Evolutionary conservation across 2,329 filamentous ascomycete genomes (phyloP), one percentile per base, ranked within the genome.

Genomic region (Sporothrix luriei): DNA sequence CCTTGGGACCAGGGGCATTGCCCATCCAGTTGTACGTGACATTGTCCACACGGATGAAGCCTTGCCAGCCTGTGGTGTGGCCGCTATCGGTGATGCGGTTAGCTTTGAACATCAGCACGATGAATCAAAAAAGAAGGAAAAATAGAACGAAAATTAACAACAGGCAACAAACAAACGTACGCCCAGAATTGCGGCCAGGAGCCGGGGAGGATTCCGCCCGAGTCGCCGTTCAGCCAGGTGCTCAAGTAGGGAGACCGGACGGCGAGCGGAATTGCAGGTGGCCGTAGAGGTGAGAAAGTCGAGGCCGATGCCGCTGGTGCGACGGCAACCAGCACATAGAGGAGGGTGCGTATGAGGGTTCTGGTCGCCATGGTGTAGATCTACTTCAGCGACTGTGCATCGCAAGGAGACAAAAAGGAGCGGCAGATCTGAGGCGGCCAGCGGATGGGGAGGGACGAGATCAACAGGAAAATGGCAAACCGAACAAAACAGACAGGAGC

Each of bases 211-310:
- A 90, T 85, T 1, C 89, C 89, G 46, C 88, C 88, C 38, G 81
- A 85, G 1, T 88, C 88, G 11, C 84, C 88, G 70, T 85, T 79
- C 54, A 90, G 82, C 89, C 90, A 92, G 16, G 88, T 86, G 76
- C 87, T 92, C 19, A 94, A 79, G 74, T 94, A 94, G 0, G 91
- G 91, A 11, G 88, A 90, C 72, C 87, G 88, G 57, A 94, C 91
- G 55, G 90, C 90, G 46, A 94, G 79, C 14, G 91, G 91, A 19
- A 79, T 76, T 2, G 78, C 75, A 11, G 78, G 78, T 5, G 78
- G 77, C n/a, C 73, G 74, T 2, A 77, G 72, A 1, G 78, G 78
- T 1, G 68, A 74, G 62, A 78, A 78, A 11, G 72, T 75, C 2
- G 77, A 73, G 9, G 61, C 55, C 7, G 70, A 69, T 21, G 61